Base-by-base conservation (phyloP, 495 filamentous ascomycete species). In the Saxophila tyrrhenica region DNA sequence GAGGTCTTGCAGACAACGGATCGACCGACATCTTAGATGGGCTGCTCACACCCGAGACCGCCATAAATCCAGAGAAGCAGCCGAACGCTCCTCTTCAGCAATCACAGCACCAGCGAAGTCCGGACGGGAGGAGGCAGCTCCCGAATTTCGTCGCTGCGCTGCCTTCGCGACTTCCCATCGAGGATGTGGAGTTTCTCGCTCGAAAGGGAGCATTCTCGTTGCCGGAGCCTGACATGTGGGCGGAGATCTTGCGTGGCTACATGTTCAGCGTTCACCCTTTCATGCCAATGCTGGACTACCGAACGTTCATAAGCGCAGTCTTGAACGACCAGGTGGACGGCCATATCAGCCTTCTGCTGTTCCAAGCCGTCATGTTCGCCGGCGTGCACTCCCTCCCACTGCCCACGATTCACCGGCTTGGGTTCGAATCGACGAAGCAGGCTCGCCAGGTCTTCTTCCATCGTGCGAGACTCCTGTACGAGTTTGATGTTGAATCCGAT, bases 251-350 rank as follows among this genome's bases (percentile, higher is more conserved):
- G 3, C 79, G 80, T 55, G 78, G 78, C 20, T 91, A 88, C 63
- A 73, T 89, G 50, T 83, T 91, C 64, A 92, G 82, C 67, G 87
- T 92, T 7, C 83, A 94, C 62, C 86, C 87, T 3, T 91, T 85
- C 66, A 91, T 92, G 86, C 88, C 88, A n/a, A 71, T 91, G 23
- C 62, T 94, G 47, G 86, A 94, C 57, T 67, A 88, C 55, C 77
- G 83, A 55, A 78, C 87, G 39, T 88, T 91, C 64, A 64, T 92
- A 23, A 23, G 23, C 9, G 67, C 73, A 56, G 79, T 78, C 42
- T 76, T 89, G 51, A 78, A 80, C 38, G 70, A 74, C 51, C 76
- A 76, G 46, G 82, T 87, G 64, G 84, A 83, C 20, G 72, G 73
- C 21, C 80, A 74, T 62, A 67, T 86, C 60, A 91, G 87, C 68